These are phyloP conservation scores for Gossypium mustelinum DNA, from an alignment of 345 rosid genomes.

Conservation along the genomic window DNA sequence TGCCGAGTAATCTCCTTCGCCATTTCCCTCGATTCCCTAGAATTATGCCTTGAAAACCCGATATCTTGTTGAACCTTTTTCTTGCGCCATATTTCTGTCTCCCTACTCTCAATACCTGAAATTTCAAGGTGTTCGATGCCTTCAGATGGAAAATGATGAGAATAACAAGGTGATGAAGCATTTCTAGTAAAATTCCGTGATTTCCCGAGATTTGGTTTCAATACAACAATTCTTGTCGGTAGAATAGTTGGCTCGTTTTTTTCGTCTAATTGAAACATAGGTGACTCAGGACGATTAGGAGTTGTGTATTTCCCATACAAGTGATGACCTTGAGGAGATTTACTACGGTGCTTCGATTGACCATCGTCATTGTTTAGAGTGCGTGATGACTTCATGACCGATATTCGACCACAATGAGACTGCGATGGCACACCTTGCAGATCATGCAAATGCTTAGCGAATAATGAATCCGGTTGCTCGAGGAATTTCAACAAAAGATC, in stretches of 20 bases:
- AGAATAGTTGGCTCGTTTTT: slow-evolving; percentile 29
- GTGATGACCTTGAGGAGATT: slow-evolving; percentile 30
- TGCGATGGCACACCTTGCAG: slow-evolving; percentile 41
- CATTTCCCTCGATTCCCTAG: slow-evolving; percentile 62
- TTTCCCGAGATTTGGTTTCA: slow-evolving; percentile 81
- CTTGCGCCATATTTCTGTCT: slow-evolving; percentile 33
- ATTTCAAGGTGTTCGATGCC: slow-evolving; percentile 28
- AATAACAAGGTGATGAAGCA: slow-evolving; percentile 47
- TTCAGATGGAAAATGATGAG: slow-evolving; percentile 47
- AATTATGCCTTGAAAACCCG: slow-evolving; percentile 44
- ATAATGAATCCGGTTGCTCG: slow-evolving; percentile 86
- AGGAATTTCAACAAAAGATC: slow-evolving; percentile 76
- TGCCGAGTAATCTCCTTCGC: slow-evolving; percentile 60
- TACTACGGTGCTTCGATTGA: slow-evolving; percentile 26
- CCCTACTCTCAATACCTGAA: slow-evolving; percentile 37
- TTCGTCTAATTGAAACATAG: slow-evolving; percentile 39
- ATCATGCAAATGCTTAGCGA: slow-evolving; percentile 75
- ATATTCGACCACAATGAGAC: slow-evolving; percentile 39
- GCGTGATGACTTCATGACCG: slow-evolving; percentile 38
- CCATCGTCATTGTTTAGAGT: slow-evolving; percentile 27
- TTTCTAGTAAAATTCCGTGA: slow-evolving; percentile 36
- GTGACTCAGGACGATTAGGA: slow-evolving; percentile 26
- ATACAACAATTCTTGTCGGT: slow-evolving; percentile 83
- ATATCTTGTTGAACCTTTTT: slow-evolving; percentile 42
- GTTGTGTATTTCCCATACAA: slow-evolving; percentile 28